Base-by-base conservation (phyloP, 768 basidiomycete genomes). In the Heimioporus sp. region DNA sequence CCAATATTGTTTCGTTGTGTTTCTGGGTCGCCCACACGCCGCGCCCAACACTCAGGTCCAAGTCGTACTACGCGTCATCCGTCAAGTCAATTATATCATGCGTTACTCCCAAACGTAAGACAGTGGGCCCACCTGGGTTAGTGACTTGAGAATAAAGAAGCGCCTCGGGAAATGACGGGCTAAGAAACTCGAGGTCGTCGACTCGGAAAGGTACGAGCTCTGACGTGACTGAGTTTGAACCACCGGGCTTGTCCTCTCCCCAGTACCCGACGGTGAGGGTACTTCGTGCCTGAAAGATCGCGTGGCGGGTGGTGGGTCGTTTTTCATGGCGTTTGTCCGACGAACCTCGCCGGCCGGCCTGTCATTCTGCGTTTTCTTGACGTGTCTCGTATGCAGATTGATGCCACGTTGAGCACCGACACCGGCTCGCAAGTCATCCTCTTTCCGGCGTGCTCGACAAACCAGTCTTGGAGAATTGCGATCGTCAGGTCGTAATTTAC, bases 21-120 rank as follows among this genome's bases (percentile, higher is more conserved):
- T 76, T 79, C 71, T 98, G 96, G 1, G 95, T 98, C 41, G 90
- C 88, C 96, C 96, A 98, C 2, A 90, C 49, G 1, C 90, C 87
- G 13, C 78, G 79, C 64, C 87, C 75, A 21, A 91, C 83, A 66
- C 90, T 92, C 32, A 88, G 71, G 58, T 94, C 86, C 63, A 93
- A 70, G 68, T 91, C 90, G 53, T 76, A 77, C 92, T 92, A 61
- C 6, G 24, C 24, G 7, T 28, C 24, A 13, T 35, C n/a, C 47
- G 16, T 34, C 36, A 47, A 51, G 43, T 46, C 21, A 48, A 24
- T 35, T 35, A 35, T 35, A 13, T 5, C 35, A 13, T 9, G 45
- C 19, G 30, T 10, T 20, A 7, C 15, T 43, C 15, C 46, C 20
- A 19, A 12, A 30, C n/a, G 36, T 10, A 19, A 35, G 4, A 7